Conservation (phyloP, 176 grass and related monocot genomes). For the Aegilops longissima region DNA sequence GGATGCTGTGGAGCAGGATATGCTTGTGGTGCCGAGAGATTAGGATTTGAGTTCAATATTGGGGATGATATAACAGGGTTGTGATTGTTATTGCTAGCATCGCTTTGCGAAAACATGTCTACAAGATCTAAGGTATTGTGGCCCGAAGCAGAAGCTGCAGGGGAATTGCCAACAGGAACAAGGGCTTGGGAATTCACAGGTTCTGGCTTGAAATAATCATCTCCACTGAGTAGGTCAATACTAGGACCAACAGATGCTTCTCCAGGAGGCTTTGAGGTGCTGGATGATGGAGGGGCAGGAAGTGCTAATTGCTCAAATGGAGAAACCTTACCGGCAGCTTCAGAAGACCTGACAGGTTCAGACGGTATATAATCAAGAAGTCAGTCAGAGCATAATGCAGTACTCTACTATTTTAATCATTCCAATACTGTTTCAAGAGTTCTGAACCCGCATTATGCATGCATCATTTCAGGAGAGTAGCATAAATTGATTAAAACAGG, state of each 20-base stretch:
- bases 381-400: slow-evolving; percentile 20
- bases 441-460: neutral
- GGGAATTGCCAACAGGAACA: slow-evolving; percentile 49
- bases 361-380: neutral
- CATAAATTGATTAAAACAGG: neutral
- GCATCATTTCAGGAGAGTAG: slow-evolving; percentile 15
- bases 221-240: slow-evolving; percentile 88
- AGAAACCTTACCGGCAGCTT: slow-evolving; percentile 39
- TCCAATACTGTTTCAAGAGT: neutral
- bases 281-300: slow-evolving; percentile 63
- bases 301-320: slow-evolving; percentile 63
- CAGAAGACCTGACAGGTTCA: slow-evolving; percentile 42
- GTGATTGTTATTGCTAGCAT: slow-evolving; percentile 49
- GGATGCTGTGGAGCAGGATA: slow-evolving; percentile 42
- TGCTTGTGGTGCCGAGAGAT: slow-evolving; percentile 40
- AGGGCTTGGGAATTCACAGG: slow-evolving; percentile 63
- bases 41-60: slow-evolving; percentile 45
- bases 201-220: slow-evolving; percentile 77
- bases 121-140: slow-evolving; percentile 72
- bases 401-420: neutral
- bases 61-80: slow-evolving; percentile 35
- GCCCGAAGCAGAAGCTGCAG: slow-evolving; percentile 47
- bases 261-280: slow-evolving; percentile 36
- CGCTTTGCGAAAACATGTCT: slow-evolving; percentile 81
- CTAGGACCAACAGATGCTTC: slow-evolving; percentile 40